These are phyloP conservation scores for Kwoniella mangroviensis DNA, from an alignment of 768 basidiomycete genomes.

Conservation along the genomic window DNA sequence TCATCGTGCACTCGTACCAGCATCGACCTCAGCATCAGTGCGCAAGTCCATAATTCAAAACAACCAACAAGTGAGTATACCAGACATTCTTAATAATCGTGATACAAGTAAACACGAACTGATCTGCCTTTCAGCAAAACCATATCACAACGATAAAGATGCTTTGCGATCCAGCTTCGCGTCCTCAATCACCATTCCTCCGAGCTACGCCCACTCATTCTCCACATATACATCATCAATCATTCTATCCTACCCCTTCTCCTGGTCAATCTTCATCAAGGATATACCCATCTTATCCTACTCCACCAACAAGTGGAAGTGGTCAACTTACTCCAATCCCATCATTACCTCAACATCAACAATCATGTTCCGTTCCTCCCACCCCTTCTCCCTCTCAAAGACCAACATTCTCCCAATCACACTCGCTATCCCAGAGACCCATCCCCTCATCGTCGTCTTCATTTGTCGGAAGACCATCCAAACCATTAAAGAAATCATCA, in stretches of 20 bases:
- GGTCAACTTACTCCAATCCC: slow-evolving; percentile 23
- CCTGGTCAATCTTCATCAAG: neutral
- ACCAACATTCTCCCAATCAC: slow-evolving; percentile 10
- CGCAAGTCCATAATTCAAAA: neutral
- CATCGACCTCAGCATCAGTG: neutral
- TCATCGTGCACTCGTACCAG: neutral
- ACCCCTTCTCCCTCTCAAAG: slow-evolving; percentile 1
- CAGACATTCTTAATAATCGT: neutral
- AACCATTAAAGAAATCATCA: slow-evolving; percentile 19
- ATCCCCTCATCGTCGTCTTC: neutral
- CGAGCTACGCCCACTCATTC: neutral
- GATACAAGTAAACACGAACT: neutral
- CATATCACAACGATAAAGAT: neutral
- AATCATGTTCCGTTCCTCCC: neutral
- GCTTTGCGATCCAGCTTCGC: slow-evolving; percentile 18
- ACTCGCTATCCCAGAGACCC: slow-evolving; percentile 2
- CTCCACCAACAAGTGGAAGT: slow-evolving; percentile 1
- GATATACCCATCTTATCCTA: slow-evolving; percentile 5
- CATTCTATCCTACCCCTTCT: neutral
- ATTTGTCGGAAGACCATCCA: slow-evolving; percentile 1
- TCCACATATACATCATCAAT: slow-evolving; percentile 8
- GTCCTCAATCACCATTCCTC: slow-evolving; percentile 19
- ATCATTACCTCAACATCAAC: slow-evolving; percentile 1
- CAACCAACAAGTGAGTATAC: neutral
- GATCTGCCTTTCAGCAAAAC: too few relatives aligned